phyloP scores from a whole-genome alignment of 495 filamentous ascomycete genomes.

The Podospora australis region DNA sequence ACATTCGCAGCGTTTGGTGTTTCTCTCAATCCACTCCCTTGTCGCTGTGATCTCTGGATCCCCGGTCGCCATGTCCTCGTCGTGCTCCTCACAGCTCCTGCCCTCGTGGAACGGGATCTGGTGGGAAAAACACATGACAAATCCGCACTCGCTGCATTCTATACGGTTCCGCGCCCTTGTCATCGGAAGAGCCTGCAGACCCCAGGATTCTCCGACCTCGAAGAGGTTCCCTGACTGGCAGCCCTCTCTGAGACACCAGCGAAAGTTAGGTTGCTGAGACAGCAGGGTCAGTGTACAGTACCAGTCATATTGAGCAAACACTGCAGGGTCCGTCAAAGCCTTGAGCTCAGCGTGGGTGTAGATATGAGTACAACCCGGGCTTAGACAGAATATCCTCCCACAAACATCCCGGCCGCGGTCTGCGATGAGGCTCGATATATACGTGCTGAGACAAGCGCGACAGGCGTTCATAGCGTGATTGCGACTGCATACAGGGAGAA shows the following conservation, averaged over 20 bases:
- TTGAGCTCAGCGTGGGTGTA: conserved; percentile 10
- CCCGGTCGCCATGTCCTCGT: not conserved
- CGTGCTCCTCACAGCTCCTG: conserved; percentile 33
- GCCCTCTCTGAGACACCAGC: conserved; percentile 28
- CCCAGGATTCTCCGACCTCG: not conserved
- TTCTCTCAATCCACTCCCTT: not conserved
- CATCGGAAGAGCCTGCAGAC: not conserved
- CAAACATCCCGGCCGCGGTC: conserved; percentile 1
- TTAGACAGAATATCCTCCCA: conserved; percentile 6
- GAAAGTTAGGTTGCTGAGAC: conserved; percentile 28
- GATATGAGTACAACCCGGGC: conserved; percentile 7
- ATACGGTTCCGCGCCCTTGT: conserved; percentile 19
- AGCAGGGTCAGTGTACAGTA: conserved; percentile 18
- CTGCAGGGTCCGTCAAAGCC: not conserved
- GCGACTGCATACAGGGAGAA: conserved; percentile 4
- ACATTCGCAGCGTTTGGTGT: conserved; percentile 14
- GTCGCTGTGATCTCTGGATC: conserved; percentile 1
- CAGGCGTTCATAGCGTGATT: conserved; percentile 9
- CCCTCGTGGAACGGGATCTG: conserved; percentile 33
- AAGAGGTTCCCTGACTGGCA: conserved; percentile 36
- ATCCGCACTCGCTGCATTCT: conserved; percentile 30
- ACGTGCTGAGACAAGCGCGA: conserved; percentile 5
- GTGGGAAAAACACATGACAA: conserved; percentile 32
- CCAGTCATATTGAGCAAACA: conserved; percentile 21
- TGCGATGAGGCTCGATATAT: conserved; percentile 7